Evolutionary conservation across 768 basidiomycete genomes (phyloP).

Genomic region (Leccinellum rugosiceps): DNA sequence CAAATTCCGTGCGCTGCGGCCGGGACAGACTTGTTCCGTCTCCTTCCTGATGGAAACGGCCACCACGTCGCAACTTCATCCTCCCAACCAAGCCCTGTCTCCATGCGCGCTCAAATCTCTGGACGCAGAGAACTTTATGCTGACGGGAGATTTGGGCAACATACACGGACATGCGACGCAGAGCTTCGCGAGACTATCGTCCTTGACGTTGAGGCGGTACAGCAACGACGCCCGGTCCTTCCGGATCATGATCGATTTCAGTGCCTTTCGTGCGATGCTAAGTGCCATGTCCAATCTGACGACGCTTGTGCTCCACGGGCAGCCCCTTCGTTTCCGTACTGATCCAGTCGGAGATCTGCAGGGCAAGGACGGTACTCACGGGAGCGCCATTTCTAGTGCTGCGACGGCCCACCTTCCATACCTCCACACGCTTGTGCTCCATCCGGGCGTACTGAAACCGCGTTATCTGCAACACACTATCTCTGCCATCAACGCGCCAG

Average conservation of each 20-base stretch:
- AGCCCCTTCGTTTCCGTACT: conserved; percentile 26
- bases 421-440: conserved; percentile 30
- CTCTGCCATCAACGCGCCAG: conserved; percentile 26
- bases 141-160: conserved; percentile 18
- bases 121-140: conserved; percentile 28
- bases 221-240: conserved; percentile 25
- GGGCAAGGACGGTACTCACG: neutral
- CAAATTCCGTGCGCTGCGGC: conserved; percentile 28
- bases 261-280: conserved; percentile 25
- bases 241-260: conserved; percentile 29
- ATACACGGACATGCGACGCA: conserved; percentile 14
- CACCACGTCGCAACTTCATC: conserved; percentile 1
- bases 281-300: conserved; percentile 21
- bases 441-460: conserved; percentile 30
- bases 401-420: conserved; percentile 20
- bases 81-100: neutral
- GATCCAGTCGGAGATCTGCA: conserved; percentile 11
- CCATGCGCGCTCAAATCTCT: conserved; percentile 23
- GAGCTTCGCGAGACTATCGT: conserved; percentile 21
- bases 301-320: conserved; percentile 27
- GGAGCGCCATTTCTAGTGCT: neutral
- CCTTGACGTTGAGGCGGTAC: conserved; percentile 28
- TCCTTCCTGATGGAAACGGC: conserved; percentile 23
- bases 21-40: conserved; percentile 27
- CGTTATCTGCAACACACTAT: conserved; percentile 31